phyloP scores from a whole-genome alignment of 345 rosid genomes.

The Mangifera indica region DNA sequence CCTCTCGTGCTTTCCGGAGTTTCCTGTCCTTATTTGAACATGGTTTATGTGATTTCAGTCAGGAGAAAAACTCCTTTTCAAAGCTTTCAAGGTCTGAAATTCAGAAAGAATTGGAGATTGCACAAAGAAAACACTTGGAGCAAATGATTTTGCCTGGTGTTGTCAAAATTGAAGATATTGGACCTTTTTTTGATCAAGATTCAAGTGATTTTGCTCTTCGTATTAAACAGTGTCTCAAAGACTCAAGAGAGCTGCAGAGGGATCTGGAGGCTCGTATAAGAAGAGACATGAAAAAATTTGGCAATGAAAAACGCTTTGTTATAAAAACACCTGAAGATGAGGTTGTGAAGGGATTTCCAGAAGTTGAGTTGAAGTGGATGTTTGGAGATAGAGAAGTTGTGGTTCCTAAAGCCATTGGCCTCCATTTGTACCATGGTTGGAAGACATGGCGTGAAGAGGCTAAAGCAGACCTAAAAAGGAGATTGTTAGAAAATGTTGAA shows the following conservation, averaged over 20 bases:
- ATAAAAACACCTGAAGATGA: conserved; percentile 69
- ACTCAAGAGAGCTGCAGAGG: conserved; percentile 73
- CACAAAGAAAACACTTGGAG: conserved; percentile 74
- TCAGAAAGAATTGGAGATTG: conserved; percentile 62
- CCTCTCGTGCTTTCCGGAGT: background rate
- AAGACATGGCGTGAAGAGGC: conserved; percentile 93
- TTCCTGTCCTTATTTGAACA: conserved; percentile 15
- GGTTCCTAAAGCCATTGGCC: conserved; percentile 76
- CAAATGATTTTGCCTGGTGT: conserved; percentile 67
- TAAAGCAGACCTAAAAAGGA: conserved; percentile 72
- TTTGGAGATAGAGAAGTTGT: conserved; percentile 85
- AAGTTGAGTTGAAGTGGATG: conserved; percentile 87
- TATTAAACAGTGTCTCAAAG: conserved; percentile 60
- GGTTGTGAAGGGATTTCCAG: conserved; percentile 86
- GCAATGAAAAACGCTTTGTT: conserved; percentile 68
- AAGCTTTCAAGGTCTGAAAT: conserved; percentile 71
- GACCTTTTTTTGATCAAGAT: conserved; percentile 57
- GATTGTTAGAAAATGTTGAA: conserved; percentile 66
- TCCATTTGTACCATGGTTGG: conserved; percentile 87
- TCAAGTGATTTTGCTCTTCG: conserved; percentile 58
- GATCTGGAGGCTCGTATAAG: conserved; percentile 62
- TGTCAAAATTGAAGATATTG: conserved; percentile 66
- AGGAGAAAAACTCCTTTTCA: conserved; percentile 35
- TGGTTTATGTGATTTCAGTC: conserved; percentile 47
- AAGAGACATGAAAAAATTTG: conserved; percentile 66